phyloP scores from a whole-genome alignment of 495 filamentous ascomycete species.

The Hyphodiscus hymeniophilus region DNA sequence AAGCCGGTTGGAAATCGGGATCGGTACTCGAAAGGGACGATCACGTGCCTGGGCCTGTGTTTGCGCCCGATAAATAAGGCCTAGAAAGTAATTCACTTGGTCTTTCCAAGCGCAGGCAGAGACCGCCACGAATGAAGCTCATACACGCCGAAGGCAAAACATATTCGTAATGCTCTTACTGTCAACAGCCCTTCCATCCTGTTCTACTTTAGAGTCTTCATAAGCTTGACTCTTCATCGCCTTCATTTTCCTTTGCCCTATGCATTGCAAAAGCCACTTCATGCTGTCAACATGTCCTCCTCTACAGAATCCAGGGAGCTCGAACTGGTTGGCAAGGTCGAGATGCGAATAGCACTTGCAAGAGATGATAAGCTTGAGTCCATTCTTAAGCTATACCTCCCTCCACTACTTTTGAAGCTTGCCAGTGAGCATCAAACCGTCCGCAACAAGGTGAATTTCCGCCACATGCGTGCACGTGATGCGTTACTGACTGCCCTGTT shows the following conservation, averaged over 20 bases:
- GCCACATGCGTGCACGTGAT: neutral
- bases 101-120: no score
- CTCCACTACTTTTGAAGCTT: slow-evolving; percentile 76
- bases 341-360: slow-evolving; percentile 79
- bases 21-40: no score
- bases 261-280: neutral
- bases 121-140: neutral
- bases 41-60: no score
- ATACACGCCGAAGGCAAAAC: slow-evolving; percentile 4
- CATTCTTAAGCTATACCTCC: slow-evolving; percentile 69
- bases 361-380: slow-evolving; percentile 70
- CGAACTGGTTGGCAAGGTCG: slow-evolving; percentile 79
- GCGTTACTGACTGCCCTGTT: neutral
- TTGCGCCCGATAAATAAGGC: no score
- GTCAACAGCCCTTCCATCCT: neutral
- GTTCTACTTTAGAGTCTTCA: neutral
- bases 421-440: slow-evolving; percentile 72
- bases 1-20: no score
- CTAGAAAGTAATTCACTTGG: no score
- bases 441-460: slow-evolving; percentile 61
- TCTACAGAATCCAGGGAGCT: slow-evolving; percentile 61
- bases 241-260: neutral
- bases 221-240: neutral
- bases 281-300: slow-evolving; percentile 7
- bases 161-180: slow-evolving; percentile 7